These are phyloP conservation scores for Ophiostoma angusticollis DNA, from an alignment of 2,329 filamentous ascomycete genomes.

Conservation along the genomic window DNA sequence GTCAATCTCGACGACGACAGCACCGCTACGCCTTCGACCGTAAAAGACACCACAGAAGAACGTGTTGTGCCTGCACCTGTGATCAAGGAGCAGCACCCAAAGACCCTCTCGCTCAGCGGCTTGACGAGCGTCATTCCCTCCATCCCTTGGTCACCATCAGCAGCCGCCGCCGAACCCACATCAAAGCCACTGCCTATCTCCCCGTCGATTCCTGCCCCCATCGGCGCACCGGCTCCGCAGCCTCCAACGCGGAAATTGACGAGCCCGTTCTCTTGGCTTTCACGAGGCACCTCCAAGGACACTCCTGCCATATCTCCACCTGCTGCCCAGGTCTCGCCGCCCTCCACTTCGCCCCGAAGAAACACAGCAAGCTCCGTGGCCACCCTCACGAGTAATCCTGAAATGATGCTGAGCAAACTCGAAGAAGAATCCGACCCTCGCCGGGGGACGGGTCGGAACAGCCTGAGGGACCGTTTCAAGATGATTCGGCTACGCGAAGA, in stretches of 20 bases:
- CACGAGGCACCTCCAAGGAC: slow-evolving; percentile 51
- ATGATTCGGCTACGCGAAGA: slow-evolving; percentile 59
- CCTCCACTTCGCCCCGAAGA: slow-evolving; percentile 38
- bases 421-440: slow-evolving; percentile 48
- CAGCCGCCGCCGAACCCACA: slow-evolving; percentile 32
- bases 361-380: slow-evolving; percentile 72
- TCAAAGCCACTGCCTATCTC: slow-evolving; percentile 28
- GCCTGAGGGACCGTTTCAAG: slow-evolving; percentile 68
- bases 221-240: slow-evolving; percentile 23
- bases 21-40: slow-evolving; percentile 15
- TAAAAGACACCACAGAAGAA: slow-evolving; percentile 4
- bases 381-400: slow-evolving; percentile 67
- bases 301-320: slow-evolving; percentile 28
- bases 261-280: slow-evolving; percentile 78
- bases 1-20: slow-evolving; percentile 55
- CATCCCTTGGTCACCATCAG: slow-evolving; percentile 54
- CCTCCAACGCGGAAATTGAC: slow-evolving; percentile 55
- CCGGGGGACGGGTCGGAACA: slow-evolving; percentile 40
- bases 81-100: too few species aligned
- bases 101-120: slow-evolving; percentile 52
- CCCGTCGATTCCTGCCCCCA: slow-evolving; percentile 16
- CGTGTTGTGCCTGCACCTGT: too few species aligned
- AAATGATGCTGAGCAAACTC: slow-evolving; percentile 64
- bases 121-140: slow-evolving; percentile 60
- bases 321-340: slow-evolving; percentile 37